Conservation (phyloP, 2,329 filamentous ascomycete species). For the Arthrocladium fulminans region DNA sequence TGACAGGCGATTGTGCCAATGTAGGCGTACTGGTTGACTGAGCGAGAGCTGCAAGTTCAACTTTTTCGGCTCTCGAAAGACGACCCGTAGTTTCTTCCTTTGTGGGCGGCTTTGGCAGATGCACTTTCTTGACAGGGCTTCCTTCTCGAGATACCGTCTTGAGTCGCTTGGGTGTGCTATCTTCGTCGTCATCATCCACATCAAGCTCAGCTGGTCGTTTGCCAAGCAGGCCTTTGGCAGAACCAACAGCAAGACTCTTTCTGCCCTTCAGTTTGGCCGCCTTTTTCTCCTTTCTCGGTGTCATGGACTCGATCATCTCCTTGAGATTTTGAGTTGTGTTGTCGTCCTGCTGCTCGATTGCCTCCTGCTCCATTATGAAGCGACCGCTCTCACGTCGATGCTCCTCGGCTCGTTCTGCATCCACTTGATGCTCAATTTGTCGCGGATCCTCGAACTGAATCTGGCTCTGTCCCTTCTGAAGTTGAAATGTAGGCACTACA, state of each 20-base stretch:
- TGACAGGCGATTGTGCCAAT: constrained; percentile 42
- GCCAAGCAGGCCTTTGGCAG: constrained; percentile 62
- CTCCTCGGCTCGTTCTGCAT: constrained; percentile 53
- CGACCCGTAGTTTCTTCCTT: constrained; percentile 59
- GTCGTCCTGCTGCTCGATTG: constrained; percentile 43
- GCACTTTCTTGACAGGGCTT: constrained; percentile 69
- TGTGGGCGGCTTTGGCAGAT: constrained; percentile 58
- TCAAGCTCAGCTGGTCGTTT: constrained; percentile 65
- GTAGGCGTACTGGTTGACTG: constrained; percentile 29
- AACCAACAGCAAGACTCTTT: constrained; percentile 69
- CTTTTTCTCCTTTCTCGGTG: constrained; percentile 52
- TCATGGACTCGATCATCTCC: constrained; percentile 72
- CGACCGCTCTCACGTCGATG: constrained; percentile 52
- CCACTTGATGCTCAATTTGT: constrained; percentile 53
- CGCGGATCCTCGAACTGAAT: constrained; percentile 60
- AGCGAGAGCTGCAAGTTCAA: constrained; percentile 36
- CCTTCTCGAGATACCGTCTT: constrained; percentile 54
- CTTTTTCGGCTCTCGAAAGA: constrained; percentile 29
- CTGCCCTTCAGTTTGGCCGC: constrained; percentile 52
- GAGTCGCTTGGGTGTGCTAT: constrained; percentile 53
- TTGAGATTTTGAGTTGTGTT: constrained; percentile 60
- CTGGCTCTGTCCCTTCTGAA: constrained; percentile 36
- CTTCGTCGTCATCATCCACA: constrained; percentile 48
- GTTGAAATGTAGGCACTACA: constrained; percentile 53
- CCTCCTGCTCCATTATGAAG: constrained; percentile 48